Evolutionary conservation across 441 rosid species (phyloP), one percentile per base, ranked within the genome.

Genomic region (Pelargonium myrrhifolium): DNA sequence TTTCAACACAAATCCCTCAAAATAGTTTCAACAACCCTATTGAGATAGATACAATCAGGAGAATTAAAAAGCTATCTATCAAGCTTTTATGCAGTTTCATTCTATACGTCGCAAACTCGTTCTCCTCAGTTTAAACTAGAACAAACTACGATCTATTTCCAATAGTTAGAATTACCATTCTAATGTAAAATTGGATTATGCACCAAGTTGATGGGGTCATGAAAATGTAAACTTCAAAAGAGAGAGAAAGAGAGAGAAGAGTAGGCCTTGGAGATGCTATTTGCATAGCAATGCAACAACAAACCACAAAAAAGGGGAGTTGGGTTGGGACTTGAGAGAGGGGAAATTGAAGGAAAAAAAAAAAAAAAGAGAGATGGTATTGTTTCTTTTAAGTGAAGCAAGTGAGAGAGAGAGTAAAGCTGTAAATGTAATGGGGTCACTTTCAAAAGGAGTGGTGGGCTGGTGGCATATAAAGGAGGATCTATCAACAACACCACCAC

Each of bases 301-400:
- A 66, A 68, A 31, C 69, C 14, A 72, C 73, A 77, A 74, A 78
- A 77, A 59, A n/a, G 82, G 58, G 62, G 62, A 72, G 51, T 69
- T 68, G 17, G 17, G 21, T 51, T 51, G 58, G 58, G 58, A 51
- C 58, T 51, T 51, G 64, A 67, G 43, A 42, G 55, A 69, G 39
- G 67, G 68, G 67, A 74, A 73, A 45, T 65, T 55, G 68, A 40
- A 71, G 62, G 9, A 20, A 51, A 70, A 28, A 28, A 15, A 21
- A 14, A n/a, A n/a, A n/a, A n/a, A n/a, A n/a, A n/a, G 17, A 21
- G 17, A 51, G 72, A 65, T 58, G 73, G 69, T 21, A 71, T 31
- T 75, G 79, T 75, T 82, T 72, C 82, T 79, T 80, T 85, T 56
- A 59, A 79, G 78, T n/a, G 82, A 79, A 79, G 80, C 80, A 71